A percentile compares a stretch with the other conserved stretches of the same genome.
phyloP scores from a whole-genome alignment of 495 filamentous ascomycete genomes.

The Hypoxylon lenormandii region DNA sequence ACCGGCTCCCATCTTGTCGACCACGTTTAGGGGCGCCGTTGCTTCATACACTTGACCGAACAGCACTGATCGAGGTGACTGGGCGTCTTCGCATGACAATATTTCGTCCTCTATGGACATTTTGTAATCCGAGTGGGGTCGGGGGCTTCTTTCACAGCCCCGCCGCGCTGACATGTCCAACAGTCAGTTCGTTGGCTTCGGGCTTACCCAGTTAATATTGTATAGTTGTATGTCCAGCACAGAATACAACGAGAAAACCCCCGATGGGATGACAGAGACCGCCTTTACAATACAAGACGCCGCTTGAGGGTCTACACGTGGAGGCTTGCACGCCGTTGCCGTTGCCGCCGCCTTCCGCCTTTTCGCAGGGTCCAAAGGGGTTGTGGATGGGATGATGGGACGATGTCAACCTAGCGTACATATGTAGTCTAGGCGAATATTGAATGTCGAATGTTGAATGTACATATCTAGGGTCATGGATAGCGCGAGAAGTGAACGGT shows the following conservation, averaged over 20 bases:
- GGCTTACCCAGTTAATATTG: slow-evolving; percentile 30
- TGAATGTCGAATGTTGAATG: too few species aligned
- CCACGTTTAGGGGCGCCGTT: slow-evolving; percentile 25
- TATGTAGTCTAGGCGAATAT: slow-evolving; percentile 27
- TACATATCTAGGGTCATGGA: slow-evolving; percentile 28
- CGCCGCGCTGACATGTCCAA: slow-evolving; percentile 48
- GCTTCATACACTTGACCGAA: slow-evolving; percentile 10
- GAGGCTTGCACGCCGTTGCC: slow-evolving; percentile 25
- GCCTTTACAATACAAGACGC: slow-evolving; percentile 35
- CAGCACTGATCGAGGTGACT: slow-evolving; percentile 16
- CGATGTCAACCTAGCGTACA: slow-evolving; percentile 32
- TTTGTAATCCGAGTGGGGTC: slow-evolving; percentile 40
- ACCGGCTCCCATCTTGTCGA: slow-evolving; percentile 15
- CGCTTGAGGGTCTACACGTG: slow-evolving; percentile 44
- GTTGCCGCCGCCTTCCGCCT: slow-evolving; percentile 6
- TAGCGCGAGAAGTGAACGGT: slow-evolving; percentile 17
- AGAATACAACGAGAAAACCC: slow-evolving; percentile 39
- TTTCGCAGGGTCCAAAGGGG: slow-evolving; percentile 1
- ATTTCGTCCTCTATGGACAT: slow-evolving; percentile 23
- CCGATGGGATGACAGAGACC: slow-evolving; percentile 37
- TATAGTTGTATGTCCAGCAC: slow-evolving; percentile 33
- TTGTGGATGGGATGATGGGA: slow-evolving; percentile 30
- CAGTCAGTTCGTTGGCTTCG: slow-evolving; percentile 35
- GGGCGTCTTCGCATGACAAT: slow-evolving; percentile 36
- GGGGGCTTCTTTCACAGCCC: slow-evolving; percentile 42